These are phyloP conservation scores for Telfairia occidentalis DNA, from an alignment of 331 rosid species.

Conservation along the genomic window DNA sequence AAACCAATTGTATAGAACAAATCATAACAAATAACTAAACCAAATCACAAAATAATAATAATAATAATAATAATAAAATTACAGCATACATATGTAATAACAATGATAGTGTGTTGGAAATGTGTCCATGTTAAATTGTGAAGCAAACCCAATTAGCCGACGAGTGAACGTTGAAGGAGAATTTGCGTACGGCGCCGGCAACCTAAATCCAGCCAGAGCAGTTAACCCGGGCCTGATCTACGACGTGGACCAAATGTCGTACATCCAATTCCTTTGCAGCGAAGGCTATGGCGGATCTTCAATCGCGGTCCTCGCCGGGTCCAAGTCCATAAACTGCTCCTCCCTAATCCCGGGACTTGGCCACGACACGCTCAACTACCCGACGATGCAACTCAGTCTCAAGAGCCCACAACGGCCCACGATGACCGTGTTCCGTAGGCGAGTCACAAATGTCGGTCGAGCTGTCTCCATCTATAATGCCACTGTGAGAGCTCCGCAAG, in stretches of 20 bases:
- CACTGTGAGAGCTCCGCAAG: slow-evolving; percentile 44
- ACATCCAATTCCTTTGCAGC: slow-evolving; percentile 61
- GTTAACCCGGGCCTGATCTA: slow-evolving; percentile 61
- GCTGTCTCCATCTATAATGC: slow-evolving; percentile 41
- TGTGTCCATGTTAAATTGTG: not conserved
- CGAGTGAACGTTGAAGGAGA: slow-evolving; percentile 44
- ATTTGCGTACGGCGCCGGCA: slow-evolving; percentile 71
- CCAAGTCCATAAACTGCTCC: slow-evolving; percentile 45
- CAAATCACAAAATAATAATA: not conserved
- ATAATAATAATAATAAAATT: too few relatives aligned
- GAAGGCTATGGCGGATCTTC: slow-evolving; percentile 55
- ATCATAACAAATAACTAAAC: not conserved
- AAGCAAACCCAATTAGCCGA: slow-evolving; percentile 67
- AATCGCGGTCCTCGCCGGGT: slow-evolving; percentile 32
- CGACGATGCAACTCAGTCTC: slow-evolving; percentile 52
- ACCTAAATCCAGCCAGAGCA: slow-evolving; percentile 55
- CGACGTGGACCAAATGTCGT: slow-evolving; percentile 47
- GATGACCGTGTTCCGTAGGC: slow-evolving; percentile 38
- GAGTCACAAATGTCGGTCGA: slow-evolving; percentile 71
- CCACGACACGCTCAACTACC: slow-evolving; percentile 70
- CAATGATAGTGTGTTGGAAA: too few relatives aligned
- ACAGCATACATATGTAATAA: too few relatives aligned
- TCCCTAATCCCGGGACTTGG: slow-evolving; percentile 54
- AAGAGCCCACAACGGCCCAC: slow-evolving; percentile 18
- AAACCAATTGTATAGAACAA: not conserved